Evolutionary conservation across 2,329 filamentous ascomycete genomes (phyloP).

Genomic region (Sclerotinia minor): DNA sequence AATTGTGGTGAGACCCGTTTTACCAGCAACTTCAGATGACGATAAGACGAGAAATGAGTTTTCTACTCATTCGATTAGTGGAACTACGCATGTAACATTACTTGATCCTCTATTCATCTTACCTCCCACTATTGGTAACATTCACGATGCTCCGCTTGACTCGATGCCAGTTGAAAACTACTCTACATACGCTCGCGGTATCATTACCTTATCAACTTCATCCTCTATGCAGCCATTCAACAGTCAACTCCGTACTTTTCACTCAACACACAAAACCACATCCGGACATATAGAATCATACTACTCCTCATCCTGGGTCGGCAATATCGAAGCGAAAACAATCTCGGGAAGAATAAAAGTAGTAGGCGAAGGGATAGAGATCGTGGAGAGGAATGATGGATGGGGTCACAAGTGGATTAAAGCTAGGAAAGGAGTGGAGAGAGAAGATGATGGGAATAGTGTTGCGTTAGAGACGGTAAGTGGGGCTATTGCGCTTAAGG

Average conservation of each 20-base stretch:
- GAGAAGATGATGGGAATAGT: slow-evolving; percentile 31
- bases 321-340: slow-evolving; percentile 33
- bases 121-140: neutral
- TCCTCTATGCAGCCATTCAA: neutral
- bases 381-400: slow-evolving; percentile 33
- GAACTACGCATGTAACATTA: slow-evolving; percentile 32
- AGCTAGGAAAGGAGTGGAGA: slow-evolving; percentile 35
- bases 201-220: slow-evolving; percentile 7
- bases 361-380: slow-evolving; percentile 32
- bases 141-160: neutral
- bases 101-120: slow-evolving; percentile 30
- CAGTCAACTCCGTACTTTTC: slow-evolving; percentile 31
- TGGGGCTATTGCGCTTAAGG: slow-evolving; percentile 25
- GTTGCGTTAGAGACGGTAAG: slow-evolving; percentile 33
- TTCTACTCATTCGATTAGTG: slow-evolving; percentile 35
- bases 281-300: slow-evolving; percentile 30
- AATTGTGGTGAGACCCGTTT: slow-evolving; percentile 33
- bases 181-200: neutral
- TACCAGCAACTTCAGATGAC: slow-evolving; percentile 26
- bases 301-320: slow-evolving; percentile 38
- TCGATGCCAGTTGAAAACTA: neutral
- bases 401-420: slow-evolving; percentile 31
- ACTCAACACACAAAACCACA: slow-evolving; percentile 33
- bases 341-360: slow-evolving; percentile 34
- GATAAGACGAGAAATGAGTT: slow-evolving; percentile 28